Evolutionary conservation across 2,329 filamentous ascomycete genomes (phyloP).

Genomic region (Teratosphaeria destructans): DNA sequence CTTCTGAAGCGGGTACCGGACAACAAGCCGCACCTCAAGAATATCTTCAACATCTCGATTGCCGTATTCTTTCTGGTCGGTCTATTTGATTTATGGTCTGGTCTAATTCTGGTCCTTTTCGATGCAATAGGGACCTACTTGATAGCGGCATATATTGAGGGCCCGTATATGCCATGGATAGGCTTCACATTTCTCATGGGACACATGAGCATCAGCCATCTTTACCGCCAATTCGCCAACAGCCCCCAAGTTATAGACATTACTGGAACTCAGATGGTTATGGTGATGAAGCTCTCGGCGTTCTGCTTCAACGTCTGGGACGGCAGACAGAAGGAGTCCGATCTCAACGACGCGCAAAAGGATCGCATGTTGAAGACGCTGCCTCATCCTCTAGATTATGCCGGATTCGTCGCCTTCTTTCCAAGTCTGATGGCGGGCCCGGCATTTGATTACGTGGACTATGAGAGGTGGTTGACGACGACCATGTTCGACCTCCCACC

Average conservation of each 20-base stretch:
- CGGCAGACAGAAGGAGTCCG: slow-evolving; percentile 64
- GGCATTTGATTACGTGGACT: slow-evolving; percentile 90
- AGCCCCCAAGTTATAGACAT: slow-evolving; percentile 66
- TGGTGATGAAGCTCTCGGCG: slow-evolving; percentile 92
- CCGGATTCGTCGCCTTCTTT: slow-evolving; percentile 91
- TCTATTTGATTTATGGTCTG: slow-evolving; percentile 84
- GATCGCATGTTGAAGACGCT: slow-evolving; percentile 66
- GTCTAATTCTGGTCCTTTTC: slow-evolving; percentile 67
- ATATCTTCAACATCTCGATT: slow-evolving; percentile 70
- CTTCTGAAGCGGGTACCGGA: slow-evolving; percentile 86
- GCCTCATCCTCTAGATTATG: slow-evolving; percentile 68
- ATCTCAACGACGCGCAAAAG: slow-evolving; percentile 79
- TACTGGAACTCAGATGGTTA: slow-evolving; percentile 91
- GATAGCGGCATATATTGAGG: slow-evolving; percentile 73
- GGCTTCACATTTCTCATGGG: slow-evolving; percentile 90
- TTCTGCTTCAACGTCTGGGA: slow-evolving; percentile 99
- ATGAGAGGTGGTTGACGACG: slow-evolving; percentile 83
- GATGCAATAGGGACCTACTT: slow-evolving; percentile 70
- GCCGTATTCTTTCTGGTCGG: slow-evolving; percentile 87
- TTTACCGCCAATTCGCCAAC: slow-evolving; percentile 63
- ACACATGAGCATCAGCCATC: slow-evolving; percentile 86
- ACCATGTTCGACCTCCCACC: slow-evolving; percentile 84
- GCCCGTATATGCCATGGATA: slow-evolving; percentile 95
- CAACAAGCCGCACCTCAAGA: slow-evolving; percentile 71
- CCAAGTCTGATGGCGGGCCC: slow-evolving; percentile 82